Conservation (phyloP, 176 grass and related monocot species). For the Triticum aestivum region IWGSC_CS_RefSeq_v2.1 NC_057798.1:239904687-239905186, state of each 20-base stretch:
- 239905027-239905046: constrained; percentile 17
- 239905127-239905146: constrained; percentile 13
- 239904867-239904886: constrained; percentile 21
- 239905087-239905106: not conserved
- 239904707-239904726: not conserved
- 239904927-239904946: constrained; percentile 30
- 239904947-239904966: constrained; percentile 27
- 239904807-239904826: constrained; percentile 81
- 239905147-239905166: not conserved
- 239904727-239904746: not conserved
- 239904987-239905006: constrained; percentile 47
- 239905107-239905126: constrained; percentile 41
- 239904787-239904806: constrained; percentile 58
- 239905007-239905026: constrained; percentile 25
- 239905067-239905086: constrained; percentile 13
- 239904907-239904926: constrained; percentile 9
- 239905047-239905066: constrained; percentile 26
- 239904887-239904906: constrained; percentile 46
- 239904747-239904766: constrained; percentile 57
- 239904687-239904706: not conserved
- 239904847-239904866: constrained; percentile 54
- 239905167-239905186: not conserved
- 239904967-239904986: constrained; percentile 39
- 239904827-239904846: constrained; percentile 49
- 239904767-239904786: constrained; percentile 99